Evolutionary conservation across 106 monocot species (phyloP).

Genomic region (Agapanthus africanus): DNA sequence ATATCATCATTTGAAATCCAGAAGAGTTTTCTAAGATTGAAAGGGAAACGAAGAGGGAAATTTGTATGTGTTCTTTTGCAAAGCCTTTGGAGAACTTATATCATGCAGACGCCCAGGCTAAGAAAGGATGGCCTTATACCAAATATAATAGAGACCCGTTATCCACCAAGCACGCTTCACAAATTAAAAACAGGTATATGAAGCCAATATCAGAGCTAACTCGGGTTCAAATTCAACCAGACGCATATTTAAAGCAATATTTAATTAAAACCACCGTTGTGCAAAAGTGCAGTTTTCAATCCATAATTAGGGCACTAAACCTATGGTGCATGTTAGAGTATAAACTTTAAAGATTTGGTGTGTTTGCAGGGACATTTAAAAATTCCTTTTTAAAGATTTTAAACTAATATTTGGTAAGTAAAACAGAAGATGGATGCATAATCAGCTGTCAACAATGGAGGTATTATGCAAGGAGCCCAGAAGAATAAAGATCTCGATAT

Average conservation of each 20-base stretch:
- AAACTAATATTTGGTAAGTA: neutral
- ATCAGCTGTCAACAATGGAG: constrained; percentile 30
- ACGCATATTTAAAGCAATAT: too few relatives aligned
- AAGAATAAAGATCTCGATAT: constrained; percentile 3
- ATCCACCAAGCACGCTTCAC: constrained; percentile 25
- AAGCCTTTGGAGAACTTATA: constrained; percentile 35
- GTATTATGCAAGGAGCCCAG: neutral
- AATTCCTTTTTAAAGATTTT: neutral
- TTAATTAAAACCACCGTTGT: too few relatives aligned
- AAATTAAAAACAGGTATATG: constrained; percentile 22
- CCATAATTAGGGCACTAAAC: too few relatives aligned
- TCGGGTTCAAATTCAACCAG: too few relatives aligned
- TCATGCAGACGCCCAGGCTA: constrained; percentile 17
- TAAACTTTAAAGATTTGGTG: too few relatives aligned
- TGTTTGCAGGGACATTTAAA: too few relatives aligned
- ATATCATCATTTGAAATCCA: constrained; percentile 16
- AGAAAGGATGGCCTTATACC: neutral
- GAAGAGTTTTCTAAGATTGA: constrained; percentile 15
- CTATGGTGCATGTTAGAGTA: too few relatives aligned
- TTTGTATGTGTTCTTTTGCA: constrained; percentile 20
- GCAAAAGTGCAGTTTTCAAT: too few relatives aligned
- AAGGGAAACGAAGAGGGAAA: constrained; percentile 16
- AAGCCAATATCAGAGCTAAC: too few relatives aligned
- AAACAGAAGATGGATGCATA: constrained; percentile 21
- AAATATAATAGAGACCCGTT: neutral